Base-by-base conservation (phyloP, 2,329 filamentous ascomycete genomes). In the Claviceps pazoutovae region DNA sequence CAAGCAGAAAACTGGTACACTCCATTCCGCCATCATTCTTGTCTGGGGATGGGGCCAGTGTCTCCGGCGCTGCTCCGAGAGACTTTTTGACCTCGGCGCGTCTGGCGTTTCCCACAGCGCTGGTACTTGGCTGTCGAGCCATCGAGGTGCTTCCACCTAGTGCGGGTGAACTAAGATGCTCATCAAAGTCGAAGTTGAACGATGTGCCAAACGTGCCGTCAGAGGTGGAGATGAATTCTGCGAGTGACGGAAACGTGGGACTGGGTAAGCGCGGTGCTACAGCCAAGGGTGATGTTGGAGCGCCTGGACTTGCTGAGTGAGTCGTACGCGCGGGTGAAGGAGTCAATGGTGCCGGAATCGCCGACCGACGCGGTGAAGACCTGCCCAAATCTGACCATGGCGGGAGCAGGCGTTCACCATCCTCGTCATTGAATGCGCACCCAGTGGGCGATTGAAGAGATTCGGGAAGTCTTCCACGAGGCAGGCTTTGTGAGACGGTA, bases 221-320 rank as follows among this genome's bases (percentile, higher is more conserved):
- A 13, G 64, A 62, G 46, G 34, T 61, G 1, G 65, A 66, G 39
- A 69, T 64, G 30, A 63, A 62, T 45, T 64, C 59, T 48, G 66
- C 62, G 1, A 69, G 56, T 0, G 67, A 67, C 3, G 61, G 54
- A 26, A 69, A 69, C 0, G 65, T 64, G 2, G 67, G 67, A 14
- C 66, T 68, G 0, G 66, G 65, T 5, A 69, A 56, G 6, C 62
- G 64, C 0, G 66, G 64, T 1, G 66, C 58, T 5, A 54, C 56
- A 4, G 59, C 58, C 0, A 64, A 65, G 26, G 64, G 58, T 14
- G 61, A 58, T 0, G 64, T 62, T 0, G 64, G 62, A 1, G 54
- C 53, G n/a, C 55, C 55, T 3, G 49, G 2, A 14, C 43, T 45
- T 4, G 53, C 49, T 11, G 46, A 54, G 9, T 48, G 48, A 14